Base-by-base conservation (phyloP, 441 rosid species). In the Pelargonium hybrid region DNA sequence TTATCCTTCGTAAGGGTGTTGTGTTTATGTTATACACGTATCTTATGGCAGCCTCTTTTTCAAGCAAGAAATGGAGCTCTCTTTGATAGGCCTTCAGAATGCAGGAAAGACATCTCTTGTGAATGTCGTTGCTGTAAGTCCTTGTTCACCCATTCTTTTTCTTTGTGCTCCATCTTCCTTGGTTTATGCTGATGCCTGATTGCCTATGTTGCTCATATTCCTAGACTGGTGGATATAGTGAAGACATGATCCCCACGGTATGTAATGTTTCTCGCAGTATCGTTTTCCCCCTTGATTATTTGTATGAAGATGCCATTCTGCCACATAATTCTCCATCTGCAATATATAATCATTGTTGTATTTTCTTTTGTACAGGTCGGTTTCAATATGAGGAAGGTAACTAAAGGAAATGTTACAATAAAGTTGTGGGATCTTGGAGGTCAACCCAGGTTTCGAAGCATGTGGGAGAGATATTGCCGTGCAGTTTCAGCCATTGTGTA, bases 31-130 rank as follows among this genome's bases (percentile, higher is more conserved):
- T 59, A 10, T 59, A 59, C 64, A 23, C 10, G 6, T 21, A 59
- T 59, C 64, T 59, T 20, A 10, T 59, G 31, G 31, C 64, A 59
- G 75, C 56, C 75, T 72, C 63, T 72, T 72, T 67, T 72, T 72
- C 70, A 72, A 72, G 65, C 75, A 72, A 67, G 75, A 72, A 72
- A 72, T 72, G 75, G 75, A 72, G 37, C 70, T 72, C 61, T 72
- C 75, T 20, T 66, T 72, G 5, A 72, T 72, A 72, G 75, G 75
- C 52, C 75, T 72, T 54, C 75, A 72, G 25, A 72, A 72, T 66
- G 75, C 75, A 7, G 75, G 75, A 63, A 72, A 72, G 67, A 72
- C 75, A 20, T 72, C 75, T 41, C 75, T 72, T 72, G 75, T 72
- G 41, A 72, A 72, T 41, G 75, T 72, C 59, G 69, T 72, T 48